Evolutionary conservation across 345 rosid genomes (phyloP), one percentile per base, ranked within the genome.

Genomic region (Lepidium sativum): DNA sequence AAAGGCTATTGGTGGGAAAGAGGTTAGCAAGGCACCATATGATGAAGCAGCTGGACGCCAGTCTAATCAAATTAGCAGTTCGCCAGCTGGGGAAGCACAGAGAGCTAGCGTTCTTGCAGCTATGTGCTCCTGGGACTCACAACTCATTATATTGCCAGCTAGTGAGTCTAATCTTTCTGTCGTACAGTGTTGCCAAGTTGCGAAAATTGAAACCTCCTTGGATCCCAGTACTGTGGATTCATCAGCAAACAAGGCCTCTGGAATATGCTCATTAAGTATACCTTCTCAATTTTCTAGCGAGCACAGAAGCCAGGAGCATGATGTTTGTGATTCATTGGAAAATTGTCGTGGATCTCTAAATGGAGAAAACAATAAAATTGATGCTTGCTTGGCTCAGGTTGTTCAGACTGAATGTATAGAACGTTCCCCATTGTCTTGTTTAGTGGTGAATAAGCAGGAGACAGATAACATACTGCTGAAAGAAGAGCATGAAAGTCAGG

Each of bases 21-120:
- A 47, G 50, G 9, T 56, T 55, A 18, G 35, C 41, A 55, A 44
- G 37, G 27, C 52, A n/a, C 66, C 48, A 40, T 60, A 57, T 33
- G 60, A 43, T 29, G 64, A 59, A 67, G 63, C 49, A 67, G 47
- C 49, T 59, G 43, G 66, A 60, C 50, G 54, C 3, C 88, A 71
- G 27, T 64, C 58, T 61, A 82, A 68, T 57, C 91, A 82, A 63
- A 40, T 75, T 68, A 75, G 79, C 61, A 58, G 83, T 72, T 77
- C 80, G 14, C 80, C 82, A 9, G 87, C 82, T 74, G 84, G 73
- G 38, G 88, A 84, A 78, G 88, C 96, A 59, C 88, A 81, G 86
- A 81, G 84, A 32, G 89, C 82, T 54, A 85, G 80, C 77, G 84
- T 75, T 49, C 80, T 84, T 45, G 86, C 80, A 72, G 82, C 74